Base-by-base conservation (phyloP, 495 filamentous ascomycete species). In the Viridothelium virens region DNA sequence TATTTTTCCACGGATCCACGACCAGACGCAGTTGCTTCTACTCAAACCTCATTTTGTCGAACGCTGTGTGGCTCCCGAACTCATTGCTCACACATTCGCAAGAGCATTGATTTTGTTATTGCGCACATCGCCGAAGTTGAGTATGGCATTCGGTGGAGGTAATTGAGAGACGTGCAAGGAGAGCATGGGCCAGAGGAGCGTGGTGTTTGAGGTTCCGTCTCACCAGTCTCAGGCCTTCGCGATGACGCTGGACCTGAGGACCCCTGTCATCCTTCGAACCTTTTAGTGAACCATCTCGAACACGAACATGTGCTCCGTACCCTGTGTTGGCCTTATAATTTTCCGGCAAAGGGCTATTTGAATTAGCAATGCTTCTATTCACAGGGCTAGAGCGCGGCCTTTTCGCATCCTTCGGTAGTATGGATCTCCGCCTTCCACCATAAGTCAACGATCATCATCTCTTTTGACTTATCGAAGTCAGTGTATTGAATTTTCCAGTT, bases 201-300 rank as follows among this genome's bases (percentile, higher is more conserved):
- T 59, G 53, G 14, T 59, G 53, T 59, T 59, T 59, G 53, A 59
- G 53, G 2, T 59, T 14, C 31, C 53, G 41, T 44, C 41, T 44
- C 41, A 44, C 25, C 25, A 25, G 48, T 53, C 48, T 53, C 48
- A 53, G n/a, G 48, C n/a, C 48, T 18, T 16, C 1, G n/a, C 48
- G 48, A 5, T 53, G 48, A 53, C 48, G 48, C 2, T 18, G 48
- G 53, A 36, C 25, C 18, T 59, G 53, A 7, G 11, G 53, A 31
- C 48, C 48, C 48, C 48, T 53, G 48, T 1, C 25, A 25, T 25
- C 25, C 25, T 25, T 25, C 25, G 25, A 25, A 25, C 25, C 25
- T 25, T 25, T 25, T 25, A 0, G 25, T 1, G 25, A 25, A 25
- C 25, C 25, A 25, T 25, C 25, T 25, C 25, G 25, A 25, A 25